Base-by-base conservation (phyloP, 192 early-diverging fungal genomes). In the Coemansia sp. region DNA sequence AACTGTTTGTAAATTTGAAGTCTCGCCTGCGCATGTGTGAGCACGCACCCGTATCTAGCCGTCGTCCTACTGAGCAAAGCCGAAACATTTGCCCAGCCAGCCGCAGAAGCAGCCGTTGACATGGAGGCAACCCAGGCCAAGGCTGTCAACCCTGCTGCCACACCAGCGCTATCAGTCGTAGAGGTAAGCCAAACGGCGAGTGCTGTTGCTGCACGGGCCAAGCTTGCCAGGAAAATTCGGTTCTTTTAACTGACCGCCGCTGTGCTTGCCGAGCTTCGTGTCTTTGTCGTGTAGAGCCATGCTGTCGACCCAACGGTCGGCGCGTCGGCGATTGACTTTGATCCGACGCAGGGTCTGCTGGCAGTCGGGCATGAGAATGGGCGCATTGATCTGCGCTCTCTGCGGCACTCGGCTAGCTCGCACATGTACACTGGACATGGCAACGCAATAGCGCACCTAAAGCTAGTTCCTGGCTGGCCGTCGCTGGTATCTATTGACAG, bases 241-340 rank as follows among this genome's bases (percentile, higher is more conserved):
- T n/a, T n/a, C n/a, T n/a, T n/a, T n/a, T n/a, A n/a, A n/a, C n/a
- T n/a, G n/a, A n/a, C n/a, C n/a, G n/a, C 19, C 34, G 35, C 18
- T 52, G 11, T 9, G 2, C 51, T 35, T 22, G 32, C 32, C 19
- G n/a, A 33, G 5, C 9, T 21, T n/a, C n/a, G n/a, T n/a, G n/a
- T n/a, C n/a, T n/a, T n/a, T n/a, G n/a, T n/a, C n/a, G n/a, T 25
- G 37, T 71, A 71, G 69, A 53, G 59, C 33, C 48, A 56, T 1
- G 11, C n/a, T 14, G 23, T 61, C 21, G 72, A 76, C 47, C 56
- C 72, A 19, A 9, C 41, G 14, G 50, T 32, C 5, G 58, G 41
- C 32, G 72, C 65, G 21, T 65, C 72, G 27, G 65, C 72, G 9
- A 30, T 63, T 6, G 61, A 49, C 7, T 58, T 39, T n/a, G 72